Evolutionary conservation across 164 flowering plant species (phyloP).

Genomic region (Dillenia suffruticosa): DNA sequence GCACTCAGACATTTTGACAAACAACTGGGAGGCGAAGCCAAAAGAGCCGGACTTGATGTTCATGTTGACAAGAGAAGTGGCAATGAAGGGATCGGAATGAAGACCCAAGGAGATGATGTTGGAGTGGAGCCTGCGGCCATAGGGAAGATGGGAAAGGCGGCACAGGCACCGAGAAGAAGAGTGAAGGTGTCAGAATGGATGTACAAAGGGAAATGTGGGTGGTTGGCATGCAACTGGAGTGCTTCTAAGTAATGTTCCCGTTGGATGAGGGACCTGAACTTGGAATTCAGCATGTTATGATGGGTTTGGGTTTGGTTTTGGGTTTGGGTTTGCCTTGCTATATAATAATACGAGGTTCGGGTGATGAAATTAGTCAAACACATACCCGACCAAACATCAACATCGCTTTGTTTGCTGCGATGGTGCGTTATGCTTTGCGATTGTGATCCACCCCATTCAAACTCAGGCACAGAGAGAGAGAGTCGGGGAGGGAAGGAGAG

Average conservation of each 20-base stretch:
- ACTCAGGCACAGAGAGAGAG: too few species aligned
- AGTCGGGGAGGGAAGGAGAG: too few species aligned
- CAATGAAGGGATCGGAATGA: conserved; percentile 41
- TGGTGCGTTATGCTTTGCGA: too few species aligned
- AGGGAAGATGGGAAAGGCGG: conserved; percentile 27
- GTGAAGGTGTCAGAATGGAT: conserved; percentile 40
- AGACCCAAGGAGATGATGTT: conserved; percentile 35
- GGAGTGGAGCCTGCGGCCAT: conserved; percentile 46
- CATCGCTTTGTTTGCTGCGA: too few species aligned
- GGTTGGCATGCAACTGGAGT: conserved; percentile 23
- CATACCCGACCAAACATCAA: too few species aligned
- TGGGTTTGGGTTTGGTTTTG: too few species aligned
- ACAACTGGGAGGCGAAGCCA: conserved; percentile 41
- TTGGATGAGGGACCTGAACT: conserved; percentile 28
- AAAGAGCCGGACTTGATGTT: conserved; percentile 56
- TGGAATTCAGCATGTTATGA: conserved; percentile 10
- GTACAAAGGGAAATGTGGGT: conserved; percentile 4
- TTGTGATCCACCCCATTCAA: too few species aligned
- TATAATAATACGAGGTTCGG: too few species aligned
- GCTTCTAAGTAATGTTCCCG: conserved; percentile 34
- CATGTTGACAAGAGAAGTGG: conserved; percentile 46
- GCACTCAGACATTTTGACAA: conserved; percentile 28
- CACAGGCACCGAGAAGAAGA: conserved; percentile 55
- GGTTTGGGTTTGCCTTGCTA: too few species aligned
- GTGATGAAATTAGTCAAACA: too few species aligned